Conservation (phyloP, 2,329 filamentous ascomycete species). For the Beauveria bassiana region DNA sequence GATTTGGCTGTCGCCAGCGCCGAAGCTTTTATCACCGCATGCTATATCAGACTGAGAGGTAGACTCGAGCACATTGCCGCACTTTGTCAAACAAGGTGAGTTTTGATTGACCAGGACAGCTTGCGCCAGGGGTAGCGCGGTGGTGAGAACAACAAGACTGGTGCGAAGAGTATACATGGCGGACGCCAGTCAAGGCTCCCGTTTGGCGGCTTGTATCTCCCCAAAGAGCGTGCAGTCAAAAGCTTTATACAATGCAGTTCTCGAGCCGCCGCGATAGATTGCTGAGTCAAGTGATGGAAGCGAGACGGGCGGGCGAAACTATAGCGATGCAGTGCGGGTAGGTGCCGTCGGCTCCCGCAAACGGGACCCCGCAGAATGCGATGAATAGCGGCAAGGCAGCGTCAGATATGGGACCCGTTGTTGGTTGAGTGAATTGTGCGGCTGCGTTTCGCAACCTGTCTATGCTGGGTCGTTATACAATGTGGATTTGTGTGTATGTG, state of each 20-base stretch:
- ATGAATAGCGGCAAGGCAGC: neutral
- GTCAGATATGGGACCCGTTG: slow-evolving; percentile 2
- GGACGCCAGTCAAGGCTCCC: neutral
- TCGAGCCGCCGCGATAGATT: neutral
- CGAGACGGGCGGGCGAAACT: neutral
- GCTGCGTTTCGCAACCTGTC: neutral
- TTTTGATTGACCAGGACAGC: slow-evolving; percentile 36
- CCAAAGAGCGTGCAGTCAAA: neutral
- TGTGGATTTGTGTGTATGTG: neutral
- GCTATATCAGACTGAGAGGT: slow-evolving; percentile 41
- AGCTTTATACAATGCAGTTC: neutral
- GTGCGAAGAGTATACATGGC: slow-evolving; percentile 16
- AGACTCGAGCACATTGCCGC: slow-evolving; percentile 44
- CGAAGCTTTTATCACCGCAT: slow-evolving; percentile 36
- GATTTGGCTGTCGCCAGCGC: slow-evolving; percentile 35
- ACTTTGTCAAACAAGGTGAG: slow-evolving; percentile 43
- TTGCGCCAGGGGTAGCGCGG: slow-evolving; percentile 15
- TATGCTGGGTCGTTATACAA: neutral
- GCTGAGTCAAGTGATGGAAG: neutral
- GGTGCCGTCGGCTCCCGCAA: neutral
- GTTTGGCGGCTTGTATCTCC: neutral
- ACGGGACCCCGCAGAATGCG: neutral
- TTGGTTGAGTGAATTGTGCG: neutral
- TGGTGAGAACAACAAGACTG: slow-evolving; percentile 15
- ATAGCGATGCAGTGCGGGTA: neutral